Evolutionary conservation across 2,329 filamentous ascomycete genomes (phyloP), one percentile per base, ranked within the genome.

Genomic region (Colletotrichum caudatum): DNA sequence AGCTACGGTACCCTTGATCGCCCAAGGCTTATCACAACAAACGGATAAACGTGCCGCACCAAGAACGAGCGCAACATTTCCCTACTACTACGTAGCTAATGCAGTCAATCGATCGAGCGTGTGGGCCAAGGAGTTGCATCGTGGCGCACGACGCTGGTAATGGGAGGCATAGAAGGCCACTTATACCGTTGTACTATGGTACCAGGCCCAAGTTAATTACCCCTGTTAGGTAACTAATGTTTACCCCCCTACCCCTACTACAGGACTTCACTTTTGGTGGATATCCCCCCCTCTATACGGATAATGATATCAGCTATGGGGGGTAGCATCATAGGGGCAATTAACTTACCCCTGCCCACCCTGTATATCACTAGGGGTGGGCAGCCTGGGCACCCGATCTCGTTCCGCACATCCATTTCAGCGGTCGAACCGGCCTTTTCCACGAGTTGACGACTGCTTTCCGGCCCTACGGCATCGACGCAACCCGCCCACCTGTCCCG

Each of bases 81-180:
- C 20, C 18, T 26, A 66, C 67, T 56, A n/a, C n/a, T n/a, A n/a
- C n/a, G n/a, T n/a, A 56, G 56, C 63, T 70, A 66, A 39, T 60
- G 44, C 67, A 18, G 63, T 26, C 67, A 18, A 63, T 26, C 56
- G 67, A 60, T 61, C 56, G 61, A 70, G 60, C 11, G 12, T 26
- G 46, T n/a, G 59, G 46, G 33, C 46, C 44, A 11, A 18, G 8
- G 14, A 33, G 2, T 8, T 23, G 41, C 14, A 35, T 35, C 5
- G 26, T 0, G 4, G 5, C 23, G 39, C 11, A 29, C 39, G 46
- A 14, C 29, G 20, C 41, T 2, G n/a, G n/a, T 35, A 48, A 69
- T 69, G 53, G 41, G 37, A n/a, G 44, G 18, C 26, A 37, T 37
- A 37, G 35, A 37, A 37, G 35, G 35, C 29, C 29, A 4, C 29